Conservation (phyloP, 495 filamentous ascomycete species). For the Letharia columbiana region DNA sequence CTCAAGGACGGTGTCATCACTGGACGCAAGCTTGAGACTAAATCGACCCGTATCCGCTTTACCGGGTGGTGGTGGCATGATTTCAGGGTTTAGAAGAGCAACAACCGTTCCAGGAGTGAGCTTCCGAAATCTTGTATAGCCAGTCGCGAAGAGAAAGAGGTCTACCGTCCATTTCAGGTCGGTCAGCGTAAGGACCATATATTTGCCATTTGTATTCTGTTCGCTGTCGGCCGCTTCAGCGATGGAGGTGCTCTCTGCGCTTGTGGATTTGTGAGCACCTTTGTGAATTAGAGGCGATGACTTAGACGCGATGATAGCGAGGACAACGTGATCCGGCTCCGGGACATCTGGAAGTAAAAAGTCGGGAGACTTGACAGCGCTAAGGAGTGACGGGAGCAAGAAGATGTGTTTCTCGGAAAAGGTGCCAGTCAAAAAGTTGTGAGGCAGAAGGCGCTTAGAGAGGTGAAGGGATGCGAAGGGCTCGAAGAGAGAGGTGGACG, state of each 20-base stretch:
- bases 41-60: conserved; percentile 72
- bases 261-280: conserved; percentile 35
- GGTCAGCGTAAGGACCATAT: conserved; percentile 82
- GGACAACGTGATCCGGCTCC: conserved; percentile 76
- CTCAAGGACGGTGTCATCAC: conserved; percentile 82
- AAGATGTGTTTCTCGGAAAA: conserved; percentile 64
- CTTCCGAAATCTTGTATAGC: conserved; percentile 87
- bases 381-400: conserved; percentile 72
- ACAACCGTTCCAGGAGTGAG: conserved; percentile 76
- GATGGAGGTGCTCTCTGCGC: conserved; percentile 30
- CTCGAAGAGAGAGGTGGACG: conserved; percentile 54
- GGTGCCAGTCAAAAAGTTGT: conserved; percentile 64
- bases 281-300: conserved; percentile 69
- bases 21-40: conserved; percentile 70
- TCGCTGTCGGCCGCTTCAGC: conserved; percentile 46
- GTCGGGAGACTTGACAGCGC: conserved; percentile 69
- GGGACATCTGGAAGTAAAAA: conserved; percentile 81
- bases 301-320: conserved; percentile 80
- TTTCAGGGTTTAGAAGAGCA: conserved; percentile 84
- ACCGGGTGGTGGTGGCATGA: conserved; percentile 73
- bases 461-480: conserved; percentile 80
- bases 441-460: conserved; percentile 76
- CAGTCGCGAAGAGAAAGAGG: conserved; percentile 83
- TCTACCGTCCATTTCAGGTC: conserved; percentile 89
- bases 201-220: conserved; percentile 58